phyloP scores from a whole-genome alignment of 2,329 filamentous ascomycete genomes.

The Claviceps arundinis region DNA sequence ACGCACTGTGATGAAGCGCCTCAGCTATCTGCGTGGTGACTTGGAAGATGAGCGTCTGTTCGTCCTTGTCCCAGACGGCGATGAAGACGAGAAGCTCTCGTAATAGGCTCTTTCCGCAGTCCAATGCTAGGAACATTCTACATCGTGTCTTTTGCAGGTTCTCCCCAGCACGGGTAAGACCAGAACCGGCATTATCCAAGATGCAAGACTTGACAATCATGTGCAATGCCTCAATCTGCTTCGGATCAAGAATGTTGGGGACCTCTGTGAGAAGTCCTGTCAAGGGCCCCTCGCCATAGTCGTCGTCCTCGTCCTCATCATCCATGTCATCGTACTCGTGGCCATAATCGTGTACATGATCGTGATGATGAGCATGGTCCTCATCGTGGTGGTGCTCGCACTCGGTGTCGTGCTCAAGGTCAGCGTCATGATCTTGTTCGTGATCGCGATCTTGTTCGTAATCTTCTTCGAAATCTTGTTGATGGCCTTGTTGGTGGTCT shows the following conservation, averaged over 20 bases:
- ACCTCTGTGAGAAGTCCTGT: conserved; percentile 85
- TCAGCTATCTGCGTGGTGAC: conserved; percentile 94
- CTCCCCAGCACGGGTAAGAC: conserved; percentile 52
- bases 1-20: conserved; percentile 74
- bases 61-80: conserved; percentile 89
- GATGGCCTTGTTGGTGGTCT: conserved; percentile 23
- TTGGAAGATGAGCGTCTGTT: conserved; percentile 89
- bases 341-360: conserved; percentile 23
- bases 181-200: conserved; percentile 64
- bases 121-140: conserved; percentile 76
- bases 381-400: conserved; percentile 20
- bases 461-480: conserved; percentile 23
- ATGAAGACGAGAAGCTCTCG: conserved; percentile 91
- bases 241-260: conserved; percentile 83
- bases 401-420: conserved; percentile 37
- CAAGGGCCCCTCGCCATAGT: conserved; percentile 65
- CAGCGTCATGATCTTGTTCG: conserved; percentile 61
- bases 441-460: conserved; percentile 35
- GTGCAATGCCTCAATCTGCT: conserved; percentile 88
- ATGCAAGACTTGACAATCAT: conserved; percentile 98
- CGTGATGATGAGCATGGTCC: conserved; percentile 21
- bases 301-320: conserved; percentile 63
- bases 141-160: conserved; percentile 86
- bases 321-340: conserved; percentile 42
- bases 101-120: conserved; percentile 79